A percentile compares a stretch with the other conserved stretches of the same genome.
Evolutionary conservation across 495 filamentous ascomycete genomes (phyloP).

Genomic region (Hypoxylon fuscum): DNA sequence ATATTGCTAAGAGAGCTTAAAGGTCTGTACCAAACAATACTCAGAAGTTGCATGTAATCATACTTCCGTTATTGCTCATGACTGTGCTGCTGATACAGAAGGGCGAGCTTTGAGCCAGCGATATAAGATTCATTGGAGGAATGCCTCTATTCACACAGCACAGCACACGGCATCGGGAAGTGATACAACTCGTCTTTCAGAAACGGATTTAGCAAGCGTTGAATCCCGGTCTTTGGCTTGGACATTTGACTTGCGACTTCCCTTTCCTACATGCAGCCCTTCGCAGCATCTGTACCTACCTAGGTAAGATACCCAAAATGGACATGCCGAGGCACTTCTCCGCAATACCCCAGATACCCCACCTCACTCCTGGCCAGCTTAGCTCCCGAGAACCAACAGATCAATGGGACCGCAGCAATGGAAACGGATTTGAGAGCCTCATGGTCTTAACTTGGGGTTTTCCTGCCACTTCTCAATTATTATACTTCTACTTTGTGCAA

Average conservation of each 20-base stretch:
- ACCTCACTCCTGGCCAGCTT: conserved; percentile 9
- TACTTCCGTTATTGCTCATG: too few species aligned
- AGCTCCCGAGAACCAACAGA: conserved; percentile 8
- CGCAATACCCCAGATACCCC: conserved; percentile 24
- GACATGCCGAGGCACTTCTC: conserved; percentile 37
- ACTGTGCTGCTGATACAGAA: too few species aligned
- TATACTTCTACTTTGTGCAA: background rate
- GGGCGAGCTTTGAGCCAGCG: too few species aligned
- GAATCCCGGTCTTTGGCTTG: too few species aligned
- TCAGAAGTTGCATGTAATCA: background rate
- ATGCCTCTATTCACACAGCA: too few species aligned
- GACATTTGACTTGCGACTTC: too few species aligned
- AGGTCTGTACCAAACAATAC: conserved; percentile 3
- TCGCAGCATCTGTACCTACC: background rate
- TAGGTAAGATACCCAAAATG: conserved; percentile 7
- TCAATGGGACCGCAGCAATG: background rate
- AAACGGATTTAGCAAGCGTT: too few species aligned
- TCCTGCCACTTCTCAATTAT: too few species aligned
- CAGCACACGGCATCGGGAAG: too few species aligned
- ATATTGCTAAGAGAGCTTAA: conserved; percentile 8
- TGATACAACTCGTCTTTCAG: too few species aligned
- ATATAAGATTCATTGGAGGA: too few species aligned
- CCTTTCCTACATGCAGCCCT: too few species aligned
- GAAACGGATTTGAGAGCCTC: background rate
- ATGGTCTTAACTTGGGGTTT: background rate